Evolutionary conservation across 2,329 filamentous ascomycete genomes (phyloP).

Genomic region (Nothomitra cinnamomea): DNA sequence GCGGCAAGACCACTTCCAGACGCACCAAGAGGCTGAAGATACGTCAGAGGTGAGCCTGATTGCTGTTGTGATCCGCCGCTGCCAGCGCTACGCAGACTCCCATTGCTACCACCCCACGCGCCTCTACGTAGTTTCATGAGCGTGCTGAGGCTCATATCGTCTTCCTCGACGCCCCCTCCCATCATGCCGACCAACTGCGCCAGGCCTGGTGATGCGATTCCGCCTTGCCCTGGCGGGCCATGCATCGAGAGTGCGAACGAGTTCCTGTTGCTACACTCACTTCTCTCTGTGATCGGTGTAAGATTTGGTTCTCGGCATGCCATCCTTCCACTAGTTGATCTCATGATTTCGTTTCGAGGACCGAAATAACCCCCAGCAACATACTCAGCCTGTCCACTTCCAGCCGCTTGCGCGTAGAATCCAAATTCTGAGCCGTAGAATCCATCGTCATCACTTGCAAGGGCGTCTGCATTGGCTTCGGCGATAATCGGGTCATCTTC

Average conservation of each 20-base stretch:
- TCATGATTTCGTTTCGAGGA: slow-evolving; percentile 38
- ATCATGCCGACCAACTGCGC: slow-evolving; percentile 54
- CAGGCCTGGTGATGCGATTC: slow-evolving; percentile 45
- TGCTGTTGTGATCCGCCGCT: slow-evolving; percentile 16
- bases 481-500: slow-evolving; percentile 76
- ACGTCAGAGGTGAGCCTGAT: slow-evolving; percentile 17
- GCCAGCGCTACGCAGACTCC: slow-evolving; percentile 41
- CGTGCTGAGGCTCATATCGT: slow-evolving; percentile 56
- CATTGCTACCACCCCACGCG: slow-evolving; percentile 69
- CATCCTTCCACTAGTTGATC: slow-evolving; percentile 39
- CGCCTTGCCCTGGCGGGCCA: slow-evolving; percentile 26
- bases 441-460: slow-evolving; percentile 82
- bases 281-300: slow-evolving; percentile 89
- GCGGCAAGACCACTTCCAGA: slow-evolving; percentile 16
- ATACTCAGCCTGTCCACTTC: slow-evolving; percentile 37
- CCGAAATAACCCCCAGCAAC: slow-evolving; percentile 83
- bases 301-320: slow-evolving; percentile 75
- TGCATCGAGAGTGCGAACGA: slow-evolving; percentile 47
- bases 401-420: slow-evolving; percentile 56
- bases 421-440: slow-evolving; percentile 96
- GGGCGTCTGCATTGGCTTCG: slow-evolving; percentile 80
- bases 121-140: slow-evolving; percentile 55
- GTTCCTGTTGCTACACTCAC: slow-evolving; percentile 90
- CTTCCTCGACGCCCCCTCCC: slow-evolving; percentile 37
- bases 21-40: slow-evolving; percentile 14